Percentiles rank a stretch among this genome's conserved stretches.
phyloP scores from a whole-genome alignment of 2,329 filamentous ascomycete genomes.

The Westerdykella aurantiaca region DNA sequence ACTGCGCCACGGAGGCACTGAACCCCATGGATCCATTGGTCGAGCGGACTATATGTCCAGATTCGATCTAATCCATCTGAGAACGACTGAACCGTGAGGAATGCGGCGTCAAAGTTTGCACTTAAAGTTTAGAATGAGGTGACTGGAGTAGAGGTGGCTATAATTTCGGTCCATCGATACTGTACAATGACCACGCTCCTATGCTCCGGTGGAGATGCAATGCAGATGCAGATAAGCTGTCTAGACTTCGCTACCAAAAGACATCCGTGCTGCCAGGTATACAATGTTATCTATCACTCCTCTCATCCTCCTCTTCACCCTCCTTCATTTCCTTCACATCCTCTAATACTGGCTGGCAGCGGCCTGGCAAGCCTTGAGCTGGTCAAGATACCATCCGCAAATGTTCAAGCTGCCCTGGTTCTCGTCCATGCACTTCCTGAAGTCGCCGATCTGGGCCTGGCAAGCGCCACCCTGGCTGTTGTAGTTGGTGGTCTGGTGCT shows the following conservation, averaged over 20 bases:
- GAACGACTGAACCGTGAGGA: too few relatives aligned
- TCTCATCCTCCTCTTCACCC: slow-evolving; percentile 1
- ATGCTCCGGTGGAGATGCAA: slow-evolving; percentile 1
- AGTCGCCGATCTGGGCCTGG: slow-evolving; percentile 70
- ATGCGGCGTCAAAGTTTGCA: too few relatives aligned
- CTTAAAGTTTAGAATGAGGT: too few relatives aligned
- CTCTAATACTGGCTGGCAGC: slow-evolving; percentile 45
- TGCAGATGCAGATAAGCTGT: slow-evolving; percentile 1
- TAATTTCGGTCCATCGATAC: background rate
- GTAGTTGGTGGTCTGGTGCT: slow-evolving; percentile 44
- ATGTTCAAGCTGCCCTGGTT: slow-evolving; percentile 90
- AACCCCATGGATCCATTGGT: too few relatives aligned
- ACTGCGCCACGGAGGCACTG: too few relatives aligned
- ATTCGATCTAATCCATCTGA: too few relatives aligned
- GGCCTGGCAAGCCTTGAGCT: slow-evolving; percentile 59
- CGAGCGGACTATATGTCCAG: too few relatives aligned
- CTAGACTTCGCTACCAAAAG: background rate
- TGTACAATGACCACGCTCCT: slow-evolving; percentile 1
- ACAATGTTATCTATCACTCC: background rate
- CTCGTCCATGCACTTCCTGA: slow-evolving; percentile 95
- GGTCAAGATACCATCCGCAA: slow-evolving; percentile 97
- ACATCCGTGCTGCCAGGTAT: too few relatives aligned
- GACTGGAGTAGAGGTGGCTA: too few relatives aligned
- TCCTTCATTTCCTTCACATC: background rate
- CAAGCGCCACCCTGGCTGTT: slow-evolving; percentile 48